These are phyloP conservation scores for Talaromyces atroroseus DNA, from an alignment of 2,329 filamentous ascomycete genomes.

Conservation along the genomic window DNA sequence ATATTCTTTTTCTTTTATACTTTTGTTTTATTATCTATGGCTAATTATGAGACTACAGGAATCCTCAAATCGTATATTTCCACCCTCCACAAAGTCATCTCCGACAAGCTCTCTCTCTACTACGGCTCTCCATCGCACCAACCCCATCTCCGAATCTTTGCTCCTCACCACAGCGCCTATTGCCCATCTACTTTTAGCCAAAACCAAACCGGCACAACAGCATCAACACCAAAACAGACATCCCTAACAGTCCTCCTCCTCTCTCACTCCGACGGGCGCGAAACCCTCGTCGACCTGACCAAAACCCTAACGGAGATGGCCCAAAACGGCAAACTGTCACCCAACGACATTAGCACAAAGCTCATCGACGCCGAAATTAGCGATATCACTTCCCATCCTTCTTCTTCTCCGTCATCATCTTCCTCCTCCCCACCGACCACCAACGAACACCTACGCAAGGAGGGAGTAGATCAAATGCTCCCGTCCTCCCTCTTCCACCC, in stretches of 20 bases:
- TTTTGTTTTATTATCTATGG: not conserved
- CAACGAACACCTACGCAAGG: not conserved
- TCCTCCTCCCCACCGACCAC: constrained; percentile 10
- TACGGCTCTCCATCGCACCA: constrained; percentile 64
- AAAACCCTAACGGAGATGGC: constrained; percentile 94
- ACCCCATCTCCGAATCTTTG: constrained; percentile 66
- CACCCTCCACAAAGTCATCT: constrained; percentile 74
- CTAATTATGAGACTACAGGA: constrained; percentile 48
- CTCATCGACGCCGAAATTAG: constrained; percentile 84
- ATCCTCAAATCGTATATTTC: constrained; percentile 83
- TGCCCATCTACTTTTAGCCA: constrained; percentile 14
- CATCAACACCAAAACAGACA: constrained; percentile 20
- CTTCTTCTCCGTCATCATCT: constrained; percentile 19
- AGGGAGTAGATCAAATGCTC: constrained; percentile 11
- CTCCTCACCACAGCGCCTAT: constrained; percentile 59
- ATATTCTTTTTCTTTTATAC: no score
- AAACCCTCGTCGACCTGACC: constrained; percentile 91
- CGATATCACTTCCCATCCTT: constrained; percentile 44
- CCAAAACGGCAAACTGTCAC: constrained; percentile 75
- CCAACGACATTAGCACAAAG: constrained; percentile 76
- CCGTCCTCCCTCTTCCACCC: constrained; percentile 6
- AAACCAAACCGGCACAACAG: not conserved
- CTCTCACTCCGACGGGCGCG: constrained; percentile 80
- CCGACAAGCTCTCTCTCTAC: constrained; percentile 76
- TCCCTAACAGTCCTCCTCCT: constrained; percentile 66